phyloP scores from a whole-genome alignment of 2,329 filamentous ascomycete species.

The Ophiostoma montium region DNA sequence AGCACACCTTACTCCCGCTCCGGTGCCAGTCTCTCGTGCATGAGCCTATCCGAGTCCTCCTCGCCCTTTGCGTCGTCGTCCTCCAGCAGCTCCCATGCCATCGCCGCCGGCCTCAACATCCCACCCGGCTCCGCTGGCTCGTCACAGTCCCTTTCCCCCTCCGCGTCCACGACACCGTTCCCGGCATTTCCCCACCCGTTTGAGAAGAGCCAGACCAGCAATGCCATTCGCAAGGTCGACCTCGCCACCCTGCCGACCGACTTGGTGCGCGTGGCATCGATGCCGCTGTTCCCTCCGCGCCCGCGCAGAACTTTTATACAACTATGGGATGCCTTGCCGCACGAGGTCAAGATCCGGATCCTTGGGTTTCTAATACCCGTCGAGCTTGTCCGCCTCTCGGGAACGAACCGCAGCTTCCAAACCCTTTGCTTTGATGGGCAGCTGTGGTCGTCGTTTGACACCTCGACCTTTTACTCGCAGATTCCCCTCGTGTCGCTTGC shows the following conservation, averaged over 20 bases:
- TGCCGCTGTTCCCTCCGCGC: slow-evolving; percentile 16
- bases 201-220: background rate
- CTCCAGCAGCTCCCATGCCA: background rate
- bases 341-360: slow-evolving; percentile 68
- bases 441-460: slow-evolving; percentile 75
- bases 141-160: slow-evolving; percentile 15
- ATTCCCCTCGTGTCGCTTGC: slow-evolving; percentile 75
- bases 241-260: slow-evolving; percentile 26
- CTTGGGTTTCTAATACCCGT: slow-evolving; percentile 64
- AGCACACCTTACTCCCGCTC: slow-evolving; percentile 51
- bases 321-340: slow-evolving; percentile 70
- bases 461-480: slow-evolving; percentile 71
- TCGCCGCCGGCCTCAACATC: background rate
- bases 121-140: background rate
- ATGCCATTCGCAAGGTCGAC: slow-evolving; percentile 36
- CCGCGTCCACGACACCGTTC: slow-evolving; percentile 21
- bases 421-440: slow-evolving; percentile 87
- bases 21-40: slow-evolving; percentile 36
- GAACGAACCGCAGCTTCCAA: slow-evolving; percentile 66
- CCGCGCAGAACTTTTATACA: slow-evolving; percentile 36
- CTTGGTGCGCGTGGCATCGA: slow-evolving; percentile 19
- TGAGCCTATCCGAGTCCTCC: slow-evolving; percentile 25
- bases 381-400: slow-evolving; percentile 65
- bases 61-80: background rate
- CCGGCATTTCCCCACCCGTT: background rate